Percentiles rank a stretch among this genome's conserved stretches.
These are phyloP conservation scores for Chernovozyma sophiae-reginae DNA, from an alignment of 1,139 yeast genomes.

Conservation along the genomic window DNA sequence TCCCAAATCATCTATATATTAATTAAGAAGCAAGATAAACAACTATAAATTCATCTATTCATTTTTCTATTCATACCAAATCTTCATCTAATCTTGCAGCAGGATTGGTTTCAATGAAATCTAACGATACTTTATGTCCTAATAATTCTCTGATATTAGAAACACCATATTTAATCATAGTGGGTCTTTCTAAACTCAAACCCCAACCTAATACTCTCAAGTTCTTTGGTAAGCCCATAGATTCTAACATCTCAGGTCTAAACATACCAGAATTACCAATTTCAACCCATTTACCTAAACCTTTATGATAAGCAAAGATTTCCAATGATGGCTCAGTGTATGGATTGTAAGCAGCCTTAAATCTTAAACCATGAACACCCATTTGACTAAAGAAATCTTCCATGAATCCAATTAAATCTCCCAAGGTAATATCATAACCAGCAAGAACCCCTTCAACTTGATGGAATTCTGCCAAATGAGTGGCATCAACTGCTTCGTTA, in stretches of 20 bases:
- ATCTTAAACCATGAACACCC: constrained; percentile 94
- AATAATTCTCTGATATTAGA: constrained; percentile 91
- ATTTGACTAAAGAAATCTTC: constrained; percentile 92
- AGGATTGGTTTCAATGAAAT: constrained; percentile 91
- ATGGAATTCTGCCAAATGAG: constrained; percentile 99
- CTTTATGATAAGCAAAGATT: constrained; percentile 94
- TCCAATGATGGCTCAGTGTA: constrained; percentile 99
- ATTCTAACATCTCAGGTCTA: constrained; percentile 98
- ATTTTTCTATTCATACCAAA: constrained; percentile 23
- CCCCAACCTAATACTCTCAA: constrained; percentile 98
- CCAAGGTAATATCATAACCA: constrained; percentile 90
- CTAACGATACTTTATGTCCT: constrained; percentile 91
- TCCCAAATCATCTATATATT: no score
- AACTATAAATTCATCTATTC: no score
- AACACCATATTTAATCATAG: constrained; percentile 97
- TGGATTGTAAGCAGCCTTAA: constrained; percentile 98
- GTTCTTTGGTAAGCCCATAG: constrained; percentile 96
- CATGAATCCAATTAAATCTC: constrained; percentile 98
- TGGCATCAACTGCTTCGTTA: constrained; percentile 99
- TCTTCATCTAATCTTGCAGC: constrained; percentile 89
- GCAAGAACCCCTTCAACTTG: constrained; percentile 99
- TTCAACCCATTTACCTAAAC: constrained; percentile 96
- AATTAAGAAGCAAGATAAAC: no score
- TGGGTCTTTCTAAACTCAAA: constrained; percentile 93
- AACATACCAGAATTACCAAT: constrained; percentile 99